Percentiles rank a stretch among this genome's conserved stretches.
Evolutionary conservation across 1,284 basidiomycete species (phyloP).

Genomic region (Rhodofomes roseus): DNA sequence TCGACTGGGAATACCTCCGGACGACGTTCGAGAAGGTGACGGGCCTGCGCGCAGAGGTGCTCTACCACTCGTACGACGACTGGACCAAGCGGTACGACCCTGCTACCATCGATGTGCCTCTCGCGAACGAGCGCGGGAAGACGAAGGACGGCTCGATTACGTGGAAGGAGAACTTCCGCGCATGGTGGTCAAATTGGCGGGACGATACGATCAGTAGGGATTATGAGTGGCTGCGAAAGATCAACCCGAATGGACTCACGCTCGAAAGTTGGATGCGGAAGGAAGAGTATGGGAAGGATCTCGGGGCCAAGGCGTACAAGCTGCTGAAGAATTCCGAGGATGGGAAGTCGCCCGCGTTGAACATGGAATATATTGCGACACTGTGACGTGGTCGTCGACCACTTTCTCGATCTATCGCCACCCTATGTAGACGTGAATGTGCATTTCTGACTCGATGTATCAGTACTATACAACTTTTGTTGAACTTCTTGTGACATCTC

Average conservation of each 20-base stretch:
- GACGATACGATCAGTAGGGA: conserved; percentile 42
- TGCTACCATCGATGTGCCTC: conserved; percentile 29
- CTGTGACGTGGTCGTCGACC: background rate
- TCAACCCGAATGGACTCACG: conserved; percentile 30
- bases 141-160: conserved; percentile 29
- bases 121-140: conserved; percentile 25
- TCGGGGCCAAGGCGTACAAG: background rate
- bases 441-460: background rate
- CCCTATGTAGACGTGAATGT: no score
- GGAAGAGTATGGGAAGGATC: conserved; percentile 15
- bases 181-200: conserved; percentile 38
- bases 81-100: conserved; percentile 39
- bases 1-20: conserved; percentile 41
- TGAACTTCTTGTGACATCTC: background rate
- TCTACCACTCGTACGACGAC: conserved; percentile 36
- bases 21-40: conserved; percentile 42
- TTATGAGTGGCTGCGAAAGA: conserved; percentile 36
- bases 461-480: background rate
- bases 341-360: conserved; percentile 3
- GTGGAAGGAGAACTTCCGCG: conserved; percentile 37
- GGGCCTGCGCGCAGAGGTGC: conserved; percentile 36
- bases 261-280: conserved; percentile 27
- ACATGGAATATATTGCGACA: background rate
- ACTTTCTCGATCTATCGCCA: no score
- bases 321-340: conserved; percentile 20